Evolutionary conservation across 768 basidiomycete species (phyloP).

Genomic region (Gymnopilus junonius): DNA sequence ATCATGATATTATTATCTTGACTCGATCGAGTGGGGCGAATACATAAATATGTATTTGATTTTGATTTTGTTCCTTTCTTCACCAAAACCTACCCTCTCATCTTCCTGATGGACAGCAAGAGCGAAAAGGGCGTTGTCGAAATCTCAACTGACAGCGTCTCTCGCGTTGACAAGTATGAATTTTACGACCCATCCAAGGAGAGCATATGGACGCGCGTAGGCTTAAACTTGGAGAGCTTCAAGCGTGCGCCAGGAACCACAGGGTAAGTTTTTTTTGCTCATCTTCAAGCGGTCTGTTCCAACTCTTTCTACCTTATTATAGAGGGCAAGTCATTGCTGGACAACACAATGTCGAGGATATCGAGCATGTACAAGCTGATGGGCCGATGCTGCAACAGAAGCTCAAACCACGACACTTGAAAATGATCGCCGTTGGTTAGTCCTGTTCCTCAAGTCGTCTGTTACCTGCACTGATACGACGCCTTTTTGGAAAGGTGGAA

Average conservation of each 20-base stretch:
- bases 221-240: slow-evolving; percentile 46
- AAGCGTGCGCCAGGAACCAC: slow-evolving; percentile 52
- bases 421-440: slow-evolving; percentile 54
- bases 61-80: not conserved
- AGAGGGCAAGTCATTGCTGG: slow-evolving; percentile 46
- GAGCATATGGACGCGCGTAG: slow-evolving; percentile 47
- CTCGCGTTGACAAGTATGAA: slow-evolving; percentile 31
- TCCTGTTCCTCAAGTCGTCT: not conserved
- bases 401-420: slow-evolving; percentile 51
- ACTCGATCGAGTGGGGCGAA: slow-evolving; percentile 9
- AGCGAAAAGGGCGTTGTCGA: slow-evolving; percentile 36
- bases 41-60: slow-evolving; percentile 20
- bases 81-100: slow-evolving; percentile 7
- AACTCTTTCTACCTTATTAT: not conserved
- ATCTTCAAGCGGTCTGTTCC: not conserved
- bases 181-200: slow-evolving; percentile 55
- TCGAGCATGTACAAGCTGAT: slow-evolving; percentile 41
- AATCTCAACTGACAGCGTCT: slow-evolving; percentile 30
- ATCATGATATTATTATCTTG: slow-evolving; percentile 1
- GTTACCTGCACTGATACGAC: not conserved
- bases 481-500: slow-evolving; percentile 41
- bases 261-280: slow-evolving; percentile 34
- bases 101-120: slow-evolving; percentile 32
- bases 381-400: slow-evolving; percentile 51
- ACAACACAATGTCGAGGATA: slow-evolving; percentile 35